Percentiles rank a stretch among this genome's conserved stretches.
These are phyloP conservation scores for Gynostemma pentaphyllum DNA, from an alignment of 306 rosid genomes.

Conservation along the genomic window DNA sequence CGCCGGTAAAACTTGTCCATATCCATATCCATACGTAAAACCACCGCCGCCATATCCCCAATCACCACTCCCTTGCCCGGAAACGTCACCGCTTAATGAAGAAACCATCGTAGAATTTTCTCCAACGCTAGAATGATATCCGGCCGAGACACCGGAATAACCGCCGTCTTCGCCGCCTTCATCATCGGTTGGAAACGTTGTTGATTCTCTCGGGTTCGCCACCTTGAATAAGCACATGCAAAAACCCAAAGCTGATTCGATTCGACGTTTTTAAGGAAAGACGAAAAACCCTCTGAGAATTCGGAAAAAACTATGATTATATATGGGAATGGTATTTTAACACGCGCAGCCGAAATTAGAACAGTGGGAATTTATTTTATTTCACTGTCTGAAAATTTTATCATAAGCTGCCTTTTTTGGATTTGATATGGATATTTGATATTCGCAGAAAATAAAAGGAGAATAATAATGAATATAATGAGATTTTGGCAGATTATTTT, in stretches of 20 bases:
- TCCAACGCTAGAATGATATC: not conserved
- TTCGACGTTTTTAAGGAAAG: not conserved
- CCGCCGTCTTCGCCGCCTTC: constrained; percentile 7
- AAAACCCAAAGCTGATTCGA: not conserved
- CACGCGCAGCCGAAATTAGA: constrained; percentile 6
- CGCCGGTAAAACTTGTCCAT: constrained; percentile 12
- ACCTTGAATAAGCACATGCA: constrained; percentile 37
- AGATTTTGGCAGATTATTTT: too few species aligned
- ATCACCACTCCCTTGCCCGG: constrained; percentile 27
- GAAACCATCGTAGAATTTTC: constrained; percentile 65
- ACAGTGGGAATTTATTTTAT: too few species aligned
- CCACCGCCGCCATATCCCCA: constrained; percentile 10
- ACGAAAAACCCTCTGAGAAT: not conserved
- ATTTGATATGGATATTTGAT: too few species aligned
- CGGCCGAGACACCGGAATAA: not conserved
- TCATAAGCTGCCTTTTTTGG: too few species aligned
- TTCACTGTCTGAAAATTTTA: too few species aligned
- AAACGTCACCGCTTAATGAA: constrained; percentile 47
- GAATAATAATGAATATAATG: too few species aligned
- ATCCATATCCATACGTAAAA: constrained; percentile 7
- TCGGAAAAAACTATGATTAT: not conserved
- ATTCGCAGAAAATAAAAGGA: too few species aligned
- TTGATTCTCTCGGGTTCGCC: constrained; percentile 39
- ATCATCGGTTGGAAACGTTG: constrained; percentile 15
- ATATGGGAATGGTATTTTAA: not conserved